Evolutionary conservation across 768 basidiomycete genomes (phyloP), one percentile per base, ranked within the genome.

Genomic region (Lactarius sanguifluus): DNA sequence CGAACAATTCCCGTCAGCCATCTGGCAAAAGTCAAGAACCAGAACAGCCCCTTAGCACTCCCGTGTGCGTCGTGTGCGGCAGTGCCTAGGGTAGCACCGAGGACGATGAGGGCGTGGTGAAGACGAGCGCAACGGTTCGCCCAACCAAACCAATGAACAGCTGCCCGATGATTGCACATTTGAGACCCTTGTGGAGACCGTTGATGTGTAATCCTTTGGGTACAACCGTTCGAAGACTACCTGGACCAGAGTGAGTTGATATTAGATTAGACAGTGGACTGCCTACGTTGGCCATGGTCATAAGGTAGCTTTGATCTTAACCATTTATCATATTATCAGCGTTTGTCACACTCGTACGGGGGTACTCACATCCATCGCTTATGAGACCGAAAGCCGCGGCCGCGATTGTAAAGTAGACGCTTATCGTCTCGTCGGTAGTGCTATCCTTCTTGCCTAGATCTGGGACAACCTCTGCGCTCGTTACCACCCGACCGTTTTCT

Each of bases 1-100:
- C 83, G 72, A 68, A 87, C 86, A 56, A 88, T 76, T 23, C 87
- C 87, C 28, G 86, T 88, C 36, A 90, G 80, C 43, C 90, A 90
- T 64, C 89, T 79, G 20, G 89, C 85, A 68, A 90, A 74, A 0
- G 89, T 90, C 71, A 91, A 74, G 74, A 86, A 87, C 90, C 90
- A 92, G 72, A 90, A 86, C 52, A 90, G 77, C 25, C 87, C 89
- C 59, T 76, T 72, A 34, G 77, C 78, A 68, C 81, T 85, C 66
- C 85, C 84, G 28, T 82, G 74, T 1, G 81, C 80, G 6, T 86
- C 89, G 71, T 86, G 84, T 20, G 90, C 86, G 8, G 86, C 88
- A 5, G 90, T 90, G 7, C 81, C 84, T 23, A 91, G 79, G 28
- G 81, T 86, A 18, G 86, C 85, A 28, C 90, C 90, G 55, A 89